phyloP scores from a whole-genome alignment of 1,284 basidiomycete genomes.

The Marasmius sp. region DNA sequence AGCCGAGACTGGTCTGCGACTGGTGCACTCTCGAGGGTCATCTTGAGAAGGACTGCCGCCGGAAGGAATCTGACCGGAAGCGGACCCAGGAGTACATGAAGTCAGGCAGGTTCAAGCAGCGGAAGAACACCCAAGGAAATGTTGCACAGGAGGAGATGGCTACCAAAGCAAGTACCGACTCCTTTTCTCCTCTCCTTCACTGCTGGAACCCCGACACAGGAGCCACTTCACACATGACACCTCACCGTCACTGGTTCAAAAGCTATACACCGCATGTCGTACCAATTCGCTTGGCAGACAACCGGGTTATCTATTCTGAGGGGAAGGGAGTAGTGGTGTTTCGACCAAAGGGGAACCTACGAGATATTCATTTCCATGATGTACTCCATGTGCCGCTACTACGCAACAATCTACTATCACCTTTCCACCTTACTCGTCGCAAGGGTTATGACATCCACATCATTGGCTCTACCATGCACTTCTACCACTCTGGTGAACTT shows the following conservation, averaged over 20 bases:
- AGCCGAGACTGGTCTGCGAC: no score
- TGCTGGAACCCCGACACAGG: constrained; percentile 12
- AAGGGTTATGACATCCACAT: constrained; percentile 15
- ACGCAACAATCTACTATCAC: constrained; percentile 30
- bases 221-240: constrained; percentile 11
- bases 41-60: no score
- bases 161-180: constrained; percentile 8
- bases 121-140: background rate
- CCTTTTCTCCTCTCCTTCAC: background rate
- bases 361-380: constrained; percentile 25
- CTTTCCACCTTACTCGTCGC: constrained; percentile 19
- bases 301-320: constrained; percentile 27
- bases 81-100: no score
- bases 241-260: constrained; percentile 5
- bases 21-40: background rate
- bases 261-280: constrained; percentile 22
- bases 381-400: constrained; percentile 35
- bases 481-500: constrained; percentile 4
- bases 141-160: constrained; percentile 2
- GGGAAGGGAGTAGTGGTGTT: constrained; percentile 31
- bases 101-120: background rate
- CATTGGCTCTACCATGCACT: constrained; percentile 11
- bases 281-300: constrained; percentile 28
- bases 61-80: no score
- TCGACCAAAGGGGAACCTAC: constrained; percentile 19